Evolutionary conservation across 208 protist species (phyloP), one percentile per base, ranked within the genome.

Genomic region (Paratrypanosoma confusum): DNA sequence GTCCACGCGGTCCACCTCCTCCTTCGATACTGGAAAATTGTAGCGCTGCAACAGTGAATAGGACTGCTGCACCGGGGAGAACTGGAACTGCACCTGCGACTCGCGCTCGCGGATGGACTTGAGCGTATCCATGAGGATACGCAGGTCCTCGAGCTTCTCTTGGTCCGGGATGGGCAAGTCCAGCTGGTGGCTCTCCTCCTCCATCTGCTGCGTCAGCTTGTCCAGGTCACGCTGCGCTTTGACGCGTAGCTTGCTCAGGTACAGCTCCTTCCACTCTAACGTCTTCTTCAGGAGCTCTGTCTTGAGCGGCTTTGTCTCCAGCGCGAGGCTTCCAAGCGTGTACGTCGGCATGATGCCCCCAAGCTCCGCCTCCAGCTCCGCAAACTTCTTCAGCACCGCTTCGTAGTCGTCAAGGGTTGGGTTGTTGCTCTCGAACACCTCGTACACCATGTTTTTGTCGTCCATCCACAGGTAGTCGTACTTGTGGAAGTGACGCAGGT

Each of bases 381-480:
- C 69, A 65, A 93, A 96, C 31, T 74, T 44, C 17, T 78, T 65
- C n/a, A 98, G 64, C 56, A 93, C 87, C 22, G 50, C 69, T 50
- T 97, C 91, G 58, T 93, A 98, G 54, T 96, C 87, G 7, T 96
- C 88, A 10, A 98, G 68, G 17, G 65, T 58, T 10, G 88, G 90
- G 49, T 80, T 58, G 1, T 34, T 64, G 24, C 59, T 40, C 20
- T 93, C 49, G 66, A 97, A 98, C 11, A 66, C 54, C 31, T 83
- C 71, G 69, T 97, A 98, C n/a, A 63, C 77, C 11, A 62, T 64
- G 52, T 96, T 70, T 73, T 91, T 97, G 62, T 98, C 77, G 13
- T 77, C 61, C 65, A 91, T 89, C 95, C 96, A 98, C 10, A 98
- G 86, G 35, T 89, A 81, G 50, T 95, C 75, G 64, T 95, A 97